Evolutionary conservation across 2,329 filamentous ascomycete genomes (phyloP).

Genomic region (Cladorrhinum sp.): DNA sequence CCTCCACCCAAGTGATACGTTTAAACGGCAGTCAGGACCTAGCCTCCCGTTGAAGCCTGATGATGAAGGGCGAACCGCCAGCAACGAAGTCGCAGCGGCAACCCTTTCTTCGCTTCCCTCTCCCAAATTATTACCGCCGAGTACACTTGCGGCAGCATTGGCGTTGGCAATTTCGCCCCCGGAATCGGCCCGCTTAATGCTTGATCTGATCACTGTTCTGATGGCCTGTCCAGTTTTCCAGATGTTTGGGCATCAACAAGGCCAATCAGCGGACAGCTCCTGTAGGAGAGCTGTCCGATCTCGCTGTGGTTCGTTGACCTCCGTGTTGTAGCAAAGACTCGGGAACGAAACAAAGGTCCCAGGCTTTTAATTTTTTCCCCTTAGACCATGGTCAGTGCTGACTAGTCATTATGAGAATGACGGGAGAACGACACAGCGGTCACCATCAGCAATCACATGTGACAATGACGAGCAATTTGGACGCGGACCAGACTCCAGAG

Average conservation of each 20-base stretch:
- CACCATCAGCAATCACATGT: too few species aligned
- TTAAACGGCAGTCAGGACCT: neutral
- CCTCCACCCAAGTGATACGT: neutral
- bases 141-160: neutral
- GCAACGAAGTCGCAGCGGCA: neutral
- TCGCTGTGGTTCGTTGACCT: neutral
- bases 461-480: too few species aligned
- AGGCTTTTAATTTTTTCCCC: too few species aligned
- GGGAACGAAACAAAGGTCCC: neutral
- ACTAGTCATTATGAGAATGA: too few species aligned
- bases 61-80: neutral
- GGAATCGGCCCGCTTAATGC: conserved; percentile 1
- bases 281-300: neutral
- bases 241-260: neutral
- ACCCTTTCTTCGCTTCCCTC: neutral
- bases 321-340: neutral
- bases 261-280: neutral
- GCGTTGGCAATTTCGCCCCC: neutral
- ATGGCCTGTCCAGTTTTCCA: neutral
- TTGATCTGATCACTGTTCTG: neutral
- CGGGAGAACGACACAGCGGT: too few species aligned
- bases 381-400: too few species aligned
- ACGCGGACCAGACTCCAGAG: neutral
- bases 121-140: neutral
- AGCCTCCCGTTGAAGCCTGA: neutral